These are phyloP conservation scores for Candida incommunis DNA, from an alignment of 805 yeast species.

Conservation along the genomic window DNA sequence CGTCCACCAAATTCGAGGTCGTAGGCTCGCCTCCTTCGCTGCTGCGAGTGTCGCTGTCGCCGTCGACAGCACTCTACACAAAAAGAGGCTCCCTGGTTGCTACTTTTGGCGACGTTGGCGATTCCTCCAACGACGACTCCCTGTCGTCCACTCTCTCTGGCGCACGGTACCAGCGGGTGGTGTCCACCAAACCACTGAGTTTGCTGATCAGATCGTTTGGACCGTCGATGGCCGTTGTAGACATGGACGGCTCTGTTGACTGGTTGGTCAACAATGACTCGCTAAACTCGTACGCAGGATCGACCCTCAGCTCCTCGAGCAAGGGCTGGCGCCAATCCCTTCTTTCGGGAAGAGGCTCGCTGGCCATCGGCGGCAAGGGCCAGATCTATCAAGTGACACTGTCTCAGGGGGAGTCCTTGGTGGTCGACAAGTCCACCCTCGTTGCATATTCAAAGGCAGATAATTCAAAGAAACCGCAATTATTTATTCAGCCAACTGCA, in stretches of 20 bases:
- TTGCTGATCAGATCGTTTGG: background rate
- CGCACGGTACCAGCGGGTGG: background rate
- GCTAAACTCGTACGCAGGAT: background rate
- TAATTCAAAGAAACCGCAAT: background rate
- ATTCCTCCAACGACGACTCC: no score
- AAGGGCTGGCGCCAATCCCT: background rate
- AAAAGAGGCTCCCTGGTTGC: constrained; percentile 1
- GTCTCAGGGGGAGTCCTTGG: constrained; percentile 13
- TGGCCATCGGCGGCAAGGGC: constrained; percentile 20
- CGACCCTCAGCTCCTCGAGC: background rate
- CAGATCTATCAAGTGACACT: constrained; percentile 18
- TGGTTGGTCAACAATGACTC: background rate
- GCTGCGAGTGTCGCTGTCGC: background rate
- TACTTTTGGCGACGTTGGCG: no score
- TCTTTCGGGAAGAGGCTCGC: constrained; percentile 15
- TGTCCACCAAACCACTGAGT: background rate
- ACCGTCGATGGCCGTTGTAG: background rate
- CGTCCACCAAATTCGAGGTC: background rate
- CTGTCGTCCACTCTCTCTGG: background rate
- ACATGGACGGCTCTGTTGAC: background rate
- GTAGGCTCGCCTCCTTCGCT: background rate
- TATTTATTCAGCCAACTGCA: background rate
- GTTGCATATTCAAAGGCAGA: constrained; percentile 1
- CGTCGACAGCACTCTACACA: background rate
- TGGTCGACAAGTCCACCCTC: constrained; percentile 6